Conservation (phyloP, 768 basidiomycete genomes). For the Leccinum longicurvipes region DNA sequence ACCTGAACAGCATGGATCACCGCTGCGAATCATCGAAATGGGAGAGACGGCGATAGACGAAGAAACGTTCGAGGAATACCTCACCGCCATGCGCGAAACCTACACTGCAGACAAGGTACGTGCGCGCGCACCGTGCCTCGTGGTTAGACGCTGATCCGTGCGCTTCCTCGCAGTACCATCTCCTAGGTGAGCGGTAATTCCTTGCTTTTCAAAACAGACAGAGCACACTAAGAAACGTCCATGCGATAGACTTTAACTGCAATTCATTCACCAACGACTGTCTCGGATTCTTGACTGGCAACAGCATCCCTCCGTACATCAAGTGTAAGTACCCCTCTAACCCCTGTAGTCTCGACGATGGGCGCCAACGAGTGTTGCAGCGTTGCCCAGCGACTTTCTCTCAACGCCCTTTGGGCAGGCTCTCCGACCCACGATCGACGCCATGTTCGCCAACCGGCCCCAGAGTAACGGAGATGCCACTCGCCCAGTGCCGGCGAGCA, state of each 20-base stretch:
- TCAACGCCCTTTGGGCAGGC: conserved; percentile 86
- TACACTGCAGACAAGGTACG: conserved; percentile 89
- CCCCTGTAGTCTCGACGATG: not conserved
- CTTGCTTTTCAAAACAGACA: not conserved
- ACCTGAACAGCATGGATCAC: conserved; percentile 64
- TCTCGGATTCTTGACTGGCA: conserved; percentile 82
- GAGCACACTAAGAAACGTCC: not conserved
- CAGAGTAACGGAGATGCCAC: conserved; percentile 26
- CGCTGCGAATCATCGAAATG: conserved; percentile 66
- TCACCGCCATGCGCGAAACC: conserved; percentile 67
- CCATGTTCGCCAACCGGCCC: conserved; percentile 65
- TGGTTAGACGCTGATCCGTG: not conserved
- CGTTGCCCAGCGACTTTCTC: conserved; percentile 78
- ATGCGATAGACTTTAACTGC: conserved; percentile 77
- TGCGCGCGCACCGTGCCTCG: not conserved
- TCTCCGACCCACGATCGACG: conserved; percentile 86
- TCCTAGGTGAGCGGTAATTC: conserved; percentile 59
- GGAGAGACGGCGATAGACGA: conserved; percentile 81
- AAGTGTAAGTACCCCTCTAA: conserved; percentile 46
- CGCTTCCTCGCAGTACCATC: conserved; percentile 61
- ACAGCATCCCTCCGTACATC: conserved; percentile 76
- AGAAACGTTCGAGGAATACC: conserved; percentile 82
- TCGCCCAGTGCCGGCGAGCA: conserved; percentile 20
- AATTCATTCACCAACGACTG: conserved; percentile 92
- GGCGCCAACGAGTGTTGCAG: conserved; percentile 34